Base-by-base conservation (phyloP, 306 rosid genomes). In the Mucuna pruriens region DNA sequence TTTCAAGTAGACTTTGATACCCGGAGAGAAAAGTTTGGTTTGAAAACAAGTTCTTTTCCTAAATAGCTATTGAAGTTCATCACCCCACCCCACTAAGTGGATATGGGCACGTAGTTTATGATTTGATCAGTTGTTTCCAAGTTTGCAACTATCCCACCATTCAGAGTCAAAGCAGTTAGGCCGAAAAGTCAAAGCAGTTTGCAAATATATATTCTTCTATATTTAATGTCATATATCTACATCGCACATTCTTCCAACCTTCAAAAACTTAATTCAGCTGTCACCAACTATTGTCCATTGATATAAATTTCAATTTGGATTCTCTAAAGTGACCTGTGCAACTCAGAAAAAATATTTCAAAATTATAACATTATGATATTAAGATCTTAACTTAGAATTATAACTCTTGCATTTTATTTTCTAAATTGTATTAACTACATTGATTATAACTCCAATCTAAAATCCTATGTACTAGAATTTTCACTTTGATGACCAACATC, bases 221-320 rank as follows among this genome's bases (percentile, higher is more conserved):
- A 15, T 31, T 33, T 62, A 33, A 31, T 16, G 44, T 0, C 40
- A 25, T 13, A 29, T 61, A 15, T 29, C 67, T 4, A 60, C 5
- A 26, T 9, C 5, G 9, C 68, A 57, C 55, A 12, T 19, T 62
- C 51, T 72, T 61, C 6, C 80, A 63, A 73, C 33, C 25, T 74
- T 17, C 7, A 69, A 74, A 26, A 74, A 36, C 66, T 13, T 39
- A 49, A 51, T 40, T 71, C 44, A 16, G 33, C 79, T 61, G 44
- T 36, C 65, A 66, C 73, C 58, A 33, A 38, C 44, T 23, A 74
- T 55, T 82, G 77, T 67, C 72, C 77, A 33, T 34, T 57, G 78
- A 76, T 45, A 34, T 20, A 39, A 67, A 67, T 34, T 67, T 67
- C 36, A 67, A 20, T 67, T 67, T 67, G 34, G 54, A 19, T 38